phyloP scores from a whole-genome alignment of 2,329 filamentous ascomycete species.

The Paraphaeosphaeria minitans region DNA sequence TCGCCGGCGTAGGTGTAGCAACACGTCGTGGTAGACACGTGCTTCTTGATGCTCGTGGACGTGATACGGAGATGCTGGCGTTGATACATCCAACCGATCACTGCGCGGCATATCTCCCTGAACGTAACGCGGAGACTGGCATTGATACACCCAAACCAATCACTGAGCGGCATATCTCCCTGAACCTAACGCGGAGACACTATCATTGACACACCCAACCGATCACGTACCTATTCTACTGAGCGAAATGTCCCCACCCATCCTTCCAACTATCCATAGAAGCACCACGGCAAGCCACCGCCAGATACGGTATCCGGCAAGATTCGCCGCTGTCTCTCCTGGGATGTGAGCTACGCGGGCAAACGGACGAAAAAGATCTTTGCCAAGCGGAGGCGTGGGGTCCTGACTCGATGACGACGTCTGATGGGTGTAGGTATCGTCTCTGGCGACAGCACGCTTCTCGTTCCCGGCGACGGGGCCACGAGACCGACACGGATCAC shows the following conservation, averaged over 20 bases:
- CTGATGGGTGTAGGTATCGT: background rate
- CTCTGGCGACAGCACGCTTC: background rate
- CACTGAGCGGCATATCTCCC: too few relatives aligned
- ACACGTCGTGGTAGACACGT: background rate
- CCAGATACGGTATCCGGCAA: background rate
- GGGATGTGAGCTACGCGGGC: too few relatives aligned
- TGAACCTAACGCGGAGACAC: background rate
- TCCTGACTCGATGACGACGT: background rate
- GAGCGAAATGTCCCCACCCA: background rate
- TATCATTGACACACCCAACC: background rate
- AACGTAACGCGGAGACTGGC: background rate
- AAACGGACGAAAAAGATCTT: too few relatives aligned
- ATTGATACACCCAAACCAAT: background rate
- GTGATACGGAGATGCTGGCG: background rate
- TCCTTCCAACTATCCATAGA: background rate
- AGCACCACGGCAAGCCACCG: too few relatives aligned
- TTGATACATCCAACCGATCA: background rate
- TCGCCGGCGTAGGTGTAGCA: background rate
- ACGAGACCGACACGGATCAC: background rate
- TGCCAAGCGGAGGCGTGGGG: background rate
- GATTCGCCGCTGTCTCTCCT: background rate
- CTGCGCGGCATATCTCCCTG: background rate
- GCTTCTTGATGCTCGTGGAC: background rate
- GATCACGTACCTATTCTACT: too few relatives aligned
- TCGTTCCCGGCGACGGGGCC: background rate